These are phyloP conservation scores for Fomitopsis serialis DNA, from an alignment of 768 basidiomycete genomes.

Conservation along the genomic window DNA sequence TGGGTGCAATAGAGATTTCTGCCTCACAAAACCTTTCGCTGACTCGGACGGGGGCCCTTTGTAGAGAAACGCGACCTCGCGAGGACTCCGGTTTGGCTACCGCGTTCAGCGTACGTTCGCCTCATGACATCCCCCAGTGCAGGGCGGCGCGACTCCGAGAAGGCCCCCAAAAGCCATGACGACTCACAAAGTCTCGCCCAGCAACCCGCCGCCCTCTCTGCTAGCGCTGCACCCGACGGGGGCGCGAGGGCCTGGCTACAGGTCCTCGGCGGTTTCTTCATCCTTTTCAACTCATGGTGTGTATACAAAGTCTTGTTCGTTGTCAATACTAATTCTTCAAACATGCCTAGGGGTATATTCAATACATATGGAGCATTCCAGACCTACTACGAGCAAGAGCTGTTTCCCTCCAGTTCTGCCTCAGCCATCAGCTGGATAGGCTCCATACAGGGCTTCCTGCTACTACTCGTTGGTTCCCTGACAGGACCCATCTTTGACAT, in stretches of 20 bases:
- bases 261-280: constrained; percentile 11
- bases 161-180: no score
- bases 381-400: constrained; percentile 8
- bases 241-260: constrained; percentile 13
- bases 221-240: constrained; percentile 2
- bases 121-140: no score
- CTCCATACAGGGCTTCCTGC: constrained; percentile 18
- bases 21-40: no score
- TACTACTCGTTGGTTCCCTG: constrained; percentile 14
- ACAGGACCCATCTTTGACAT: constrained; percentile 20
- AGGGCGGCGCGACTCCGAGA: no score
- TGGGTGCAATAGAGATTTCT: no score
- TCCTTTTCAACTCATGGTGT: constrained; percentile 16
- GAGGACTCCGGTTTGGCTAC: no score
- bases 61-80: no score
- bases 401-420: constrained; percentile 7
- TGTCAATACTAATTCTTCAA: neutral
- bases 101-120: no score
- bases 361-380: constrained; percentile 17
- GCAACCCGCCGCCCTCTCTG: no score
- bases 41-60: no score
- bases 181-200: no score
- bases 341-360: constrained; percentile 13
- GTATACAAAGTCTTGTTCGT: neutral
- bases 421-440: constrained; percentile 22